These are phyloP conservation scores for Alternaria alternata DNA, from an alignment of 2,329 filamentous ascomycete species.

Conservation along the genomic window DNA sequence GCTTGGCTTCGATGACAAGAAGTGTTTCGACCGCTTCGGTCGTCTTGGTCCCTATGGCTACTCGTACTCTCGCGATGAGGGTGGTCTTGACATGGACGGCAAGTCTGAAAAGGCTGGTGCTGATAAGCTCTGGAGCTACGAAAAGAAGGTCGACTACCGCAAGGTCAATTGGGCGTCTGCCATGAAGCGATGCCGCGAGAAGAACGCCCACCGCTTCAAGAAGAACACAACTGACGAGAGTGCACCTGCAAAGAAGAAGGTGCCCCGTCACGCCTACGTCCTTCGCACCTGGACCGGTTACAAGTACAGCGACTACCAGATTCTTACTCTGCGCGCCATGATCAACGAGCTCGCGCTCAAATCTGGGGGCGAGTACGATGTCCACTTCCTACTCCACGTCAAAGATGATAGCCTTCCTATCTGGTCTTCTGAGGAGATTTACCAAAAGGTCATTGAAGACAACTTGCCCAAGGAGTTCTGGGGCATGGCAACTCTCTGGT, in stretches of 20 bases:
- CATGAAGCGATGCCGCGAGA: constrained; percentile 58
- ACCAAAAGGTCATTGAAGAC: constrained; percentile 70
- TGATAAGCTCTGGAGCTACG: constrained; percentile 60
- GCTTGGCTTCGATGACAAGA: constrained; percentile 57
- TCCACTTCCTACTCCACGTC: constrained; percentile 85
- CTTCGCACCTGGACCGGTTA: constrained; percentile 86
- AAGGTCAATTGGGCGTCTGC: constrained; percentile 59
- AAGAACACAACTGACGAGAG: constrained; percentile 45
- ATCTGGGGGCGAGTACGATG: constrained; percentile 85
- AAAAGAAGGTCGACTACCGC: constrained; percentile 57
- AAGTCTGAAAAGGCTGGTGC: constrained; percentile 55
- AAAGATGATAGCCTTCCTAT: constrained; percentile 79
- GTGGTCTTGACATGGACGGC: constrained; percentile 59
- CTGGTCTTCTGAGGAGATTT: constrained; percentile 77
- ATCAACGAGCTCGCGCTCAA: constrained; percentile 82
- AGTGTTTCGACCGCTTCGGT: constrained; percentile 62
- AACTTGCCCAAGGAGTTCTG: constrained; percentile 84
- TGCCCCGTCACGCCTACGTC: constrained; percentile 78
- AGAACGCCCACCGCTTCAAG: constrained; percentile 59
- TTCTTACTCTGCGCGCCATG: constrained; percentile 81
- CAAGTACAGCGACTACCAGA: constrained; percentile 78
- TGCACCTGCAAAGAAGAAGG: constrained; percentile 49
- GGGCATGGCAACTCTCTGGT: constrained; percentile 90
- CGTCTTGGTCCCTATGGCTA: constrained; percentile 61
- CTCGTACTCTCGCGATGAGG: constrained; percentile 56